phyloP scores from a whole-genome alignment of 371 early-diverging fungal genomes.

The Mortierella sp. region DNA sequence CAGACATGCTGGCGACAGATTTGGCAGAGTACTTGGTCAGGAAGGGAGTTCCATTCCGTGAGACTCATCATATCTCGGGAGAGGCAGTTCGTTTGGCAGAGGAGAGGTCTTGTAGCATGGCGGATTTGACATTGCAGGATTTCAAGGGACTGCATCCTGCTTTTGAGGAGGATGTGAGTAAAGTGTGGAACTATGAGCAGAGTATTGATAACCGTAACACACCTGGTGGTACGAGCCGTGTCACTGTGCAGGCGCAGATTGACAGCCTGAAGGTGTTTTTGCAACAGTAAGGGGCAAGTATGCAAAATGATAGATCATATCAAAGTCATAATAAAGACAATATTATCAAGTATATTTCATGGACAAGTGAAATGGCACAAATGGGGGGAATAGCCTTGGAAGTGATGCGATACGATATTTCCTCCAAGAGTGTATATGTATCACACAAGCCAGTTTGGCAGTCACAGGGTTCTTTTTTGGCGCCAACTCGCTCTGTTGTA shows the following conservation, averaged over 20 bases:
- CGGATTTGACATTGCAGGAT: slow-evolving; percentile 79
- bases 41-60: slow-evolving; percentile 96
- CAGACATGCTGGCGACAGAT: slow-evolving; percentile 98
- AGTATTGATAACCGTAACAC: slow-evolving; percentile 91
- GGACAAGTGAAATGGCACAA: too few relatives aligned
- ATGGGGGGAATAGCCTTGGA: too few relatives aligned
- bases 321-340: too few relatives aligned
- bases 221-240: slow-evolving; percentile 90
- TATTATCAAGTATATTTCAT: too few relatives aligned
- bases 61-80: slow-evolving; percentile 98
- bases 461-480: too few relatives aligned
- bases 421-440: too few relatives aligned
- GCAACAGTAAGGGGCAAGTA: slow-evolving; percentile 9
- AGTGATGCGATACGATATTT: too few relatives aligned
- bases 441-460: too few relatives aligned
- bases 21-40: slow-evolving; percentile 97
- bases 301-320: too few relatives aligned
- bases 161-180: slow-evolving; percentile 84
- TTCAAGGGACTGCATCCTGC: slow-evolving; percentile 85
- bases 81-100: slow-evolving; percentile 94
- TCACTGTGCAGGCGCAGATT: slow-evolving; percentile 86
- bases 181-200: slow-evolving; percentile 88
- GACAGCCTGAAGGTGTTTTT: slow-evolving; percentile 77
- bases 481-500: too few relatives aligned
- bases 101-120: slow-evolving; percentile 78